Evolutionary conservation across 2,329 filamentous ascomycete species (phyloP), one percentile per base, ranked within the genome.

Genomic region (Cladosporium halotolerans): DNA sequence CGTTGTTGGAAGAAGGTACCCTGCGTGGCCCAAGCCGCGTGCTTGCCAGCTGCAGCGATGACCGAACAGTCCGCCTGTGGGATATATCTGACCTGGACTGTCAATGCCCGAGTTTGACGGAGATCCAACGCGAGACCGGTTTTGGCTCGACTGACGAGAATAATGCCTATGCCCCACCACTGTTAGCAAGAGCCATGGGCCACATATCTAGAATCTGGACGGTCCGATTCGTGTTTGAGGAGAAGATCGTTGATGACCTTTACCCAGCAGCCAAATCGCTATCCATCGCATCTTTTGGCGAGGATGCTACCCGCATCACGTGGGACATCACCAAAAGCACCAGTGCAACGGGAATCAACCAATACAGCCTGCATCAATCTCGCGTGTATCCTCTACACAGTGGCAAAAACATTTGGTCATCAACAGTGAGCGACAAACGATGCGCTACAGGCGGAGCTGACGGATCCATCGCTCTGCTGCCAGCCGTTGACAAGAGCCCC

Each of bases 31-130:
- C 61, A 57, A 13, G 73, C 23, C 77, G 87, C 48, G 69, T 96
- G n/a, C 76, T 99, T 33, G 88, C 86, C 11, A 96, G 88, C 63
- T 99, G 93, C 67, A 97, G 92, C 64, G 93, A 99, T 66, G 93
- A 99, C 70, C 80, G 93, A 47, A 96, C 90, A 0, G 82, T 99
- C 18, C 79, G 88, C 11, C 72, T 97, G 1, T 97, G 93, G 92
- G 83, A 96, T 64, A 81, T 96, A 7, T 83, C 84, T 0, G 77
- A 82, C 53, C 73, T 75, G 36, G 65, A 54, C 8, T 34, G 39
- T 3, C 40, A 53, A 32, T 56, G 52, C 39, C 49, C 55, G 8
- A 40, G 66, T 4, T 55, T 67, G 16, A 52, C 46, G 1, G 57
- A 63, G 8, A 45, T 53, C 4, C 62, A 65, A n/a, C 66, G 68